Evolutionary conservation across 805 yeast species (phyloP), one percentile per base, ranked within the genome.

Genomic region (Ogataea minuta): DNA sequence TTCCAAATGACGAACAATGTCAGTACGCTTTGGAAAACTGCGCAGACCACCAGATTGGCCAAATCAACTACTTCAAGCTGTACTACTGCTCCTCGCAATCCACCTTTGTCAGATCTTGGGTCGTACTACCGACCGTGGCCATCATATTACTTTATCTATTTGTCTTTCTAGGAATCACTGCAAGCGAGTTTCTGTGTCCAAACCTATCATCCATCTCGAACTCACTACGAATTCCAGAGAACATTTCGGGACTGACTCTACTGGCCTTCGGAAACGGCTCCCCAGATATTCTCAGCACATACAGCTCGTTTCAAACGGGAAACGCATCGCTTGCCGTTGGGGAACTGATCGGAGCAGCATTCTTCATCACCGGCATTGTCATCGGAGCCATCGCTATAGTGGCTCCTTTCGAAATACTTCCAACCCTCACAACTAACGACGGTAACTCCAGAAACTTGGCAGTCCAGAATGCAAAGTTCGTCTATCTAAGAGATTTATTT

Each of bases 211-310:
- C 83, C 4, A 71, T 91, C 7, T 80, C 96, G 2, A 68, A 68
- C 17, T 66, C 72, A 23, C 62, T 89, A 9, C 71, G 74, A 9
- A 69, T 93, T 21, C 81, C 95, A 2, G 95, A 88, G 41, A 79
- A 85, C 46, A 66, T 93, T 9, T 83, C 93, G 6, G 99, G 99
- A 0, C 73, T 93, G 50, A 90, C 97, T 0, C 64, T 91, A 13
- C 64, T 91, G 44, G 96, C 98, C 0, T 72, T 91, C 48, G 99
- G 97, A 1, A 91, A 91, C 61, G 95, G 96, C 1, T 74, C 95
- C 0, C 96, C 97, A 0, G 99, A 91, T 60, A 80, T 91, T 2
- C 71, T 90, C 35, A 77, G 90, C 35, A 89, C 96, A 0, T 87
- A 81, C 53, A 80, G 82, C 30, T 95, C 97, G 1, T 76, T 93